Evolutionary conservation across 78 protist genomes (phyloP).

Genomic region (Dictyostelium firmibasis): DNA sequence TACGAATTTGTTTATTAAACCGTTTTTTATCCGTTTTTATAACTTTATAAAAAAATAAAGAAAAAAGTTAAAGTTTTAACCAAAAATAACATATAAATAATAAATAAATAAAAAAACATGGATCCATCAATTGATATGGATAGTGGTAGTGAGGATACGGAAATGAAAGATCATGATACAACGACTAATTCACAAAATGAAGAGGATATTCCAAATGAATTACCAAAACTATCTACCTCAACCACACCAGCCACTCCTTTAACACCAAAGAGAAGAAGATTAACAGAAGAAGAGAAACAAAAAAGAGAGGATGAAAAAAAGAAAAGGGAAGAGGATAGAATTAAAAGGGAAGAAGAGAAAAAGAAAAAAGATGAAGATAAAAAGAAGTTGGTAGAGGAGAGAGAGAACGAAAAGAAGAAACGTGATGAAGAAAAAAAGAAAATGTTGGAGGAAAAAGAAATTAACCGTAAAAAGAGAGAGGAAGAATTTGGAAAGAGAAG

Average conservation of each 20-base stretch:
- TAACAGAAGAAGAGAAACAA: slow-evolving; percentile 25
- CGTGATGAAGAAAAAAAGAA: slow-evolving; percentile 17
- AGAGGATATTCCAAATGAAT: neutral
- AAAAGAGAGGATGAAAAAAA: slow-evolving; percentile 8
- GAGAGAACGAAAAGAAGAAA: slow-evolving; percentile 8
- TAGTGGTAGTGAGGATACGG: neutral
- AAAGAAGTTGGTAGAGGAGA: neutral
- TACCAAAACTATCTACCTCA: neutral
- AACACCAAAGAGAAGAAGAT: neutral
- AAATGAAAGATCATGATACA: neutral
- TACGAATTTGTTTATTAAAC: neutral
- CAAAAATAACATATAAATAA: neutral
- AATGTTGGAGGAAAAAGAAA: slow-evolving; percentile 2
- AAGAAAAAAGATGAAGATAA: slow-evolving; percentile 23
- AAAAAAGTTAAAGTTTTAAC: too few species aligned
- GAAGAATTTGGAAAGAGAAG: neutral
- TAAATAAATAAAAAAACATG: neutral
- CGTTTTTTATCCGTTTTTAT: too few species aligned
- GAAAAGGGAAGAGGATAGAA: slow-evolving; percentile 1
- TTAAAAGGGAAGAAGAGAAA: slow-evolving; percentile 13
- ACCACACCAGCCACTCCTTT: neutral
- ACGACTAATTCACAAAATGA: neutral
- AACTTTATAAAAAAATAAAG: too few species aligned
- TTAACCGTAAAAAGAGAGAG: neutral
- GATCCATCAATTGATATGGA: neutral